Percentiles rank a stretch among this genome's conserved stretches.
phyloP scores from a whole-genome alignment of 1,284 basidiomycete genomes.

The Pyrrhoderma noxium region DNA sequence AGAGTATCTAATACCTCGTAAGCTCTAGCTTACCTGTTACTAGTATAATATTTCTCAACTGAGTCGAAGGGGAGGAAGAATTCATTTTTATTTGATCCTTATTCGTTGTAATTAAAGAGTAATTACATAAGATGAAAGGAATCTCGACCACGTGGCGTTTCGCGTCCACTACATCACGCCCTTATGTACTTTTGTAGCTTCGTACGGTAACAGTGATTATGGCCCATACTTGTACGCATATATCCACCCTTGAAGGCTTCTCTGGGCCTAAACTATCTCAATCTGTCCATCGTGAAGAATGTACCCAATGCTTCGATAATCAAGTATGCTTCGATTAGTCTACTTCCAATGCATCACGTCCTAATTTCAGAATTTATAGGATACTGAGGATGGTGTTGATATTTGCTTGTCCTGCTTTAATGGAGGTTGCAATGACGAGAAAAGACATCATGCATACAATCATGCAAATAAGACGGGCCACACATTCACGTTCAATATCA shows the following conservation, averaged over 20 bases:
- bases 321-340: slow-evolving; percentile 49
- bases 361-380: slow-evolving; percentile 37
- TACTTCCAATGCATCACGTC: not conserved
- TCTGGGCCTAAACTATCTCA: slow-evolving; percentile 36
- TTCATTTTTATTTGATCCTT: no score
- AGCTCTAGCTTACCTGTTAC: no score
- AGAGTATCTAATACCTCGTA: no score
- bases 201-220: not conserved
- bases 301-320: slow-evolving; percentile 94
- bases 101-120: no score
- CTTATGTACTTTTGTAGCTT: not conserved
- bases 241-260: not conserved
- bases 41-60: no score
- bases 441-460: slow-evolving; percentile 62
- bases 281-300: slow-evolving; percentile 79
- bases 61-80: no score
- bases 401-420: slow-evolving; percentile 94
- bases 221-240: slow-evolving; percentile 7
- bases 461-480: slow-evolving; percentile 74
- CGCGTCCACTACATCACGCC: not conserved
- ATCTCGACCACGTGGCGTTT: not conserved
- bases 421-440: slow-evolving; percentile 68
- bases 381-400: slow-evolving; percentile 71
- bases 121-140: no score
- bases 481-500: slow-evolving; percentile 74